Evolutionary conservation across 768 basidiomycete species (phyloP).

Genomic region (Agaricus subrufescens): DNA sequence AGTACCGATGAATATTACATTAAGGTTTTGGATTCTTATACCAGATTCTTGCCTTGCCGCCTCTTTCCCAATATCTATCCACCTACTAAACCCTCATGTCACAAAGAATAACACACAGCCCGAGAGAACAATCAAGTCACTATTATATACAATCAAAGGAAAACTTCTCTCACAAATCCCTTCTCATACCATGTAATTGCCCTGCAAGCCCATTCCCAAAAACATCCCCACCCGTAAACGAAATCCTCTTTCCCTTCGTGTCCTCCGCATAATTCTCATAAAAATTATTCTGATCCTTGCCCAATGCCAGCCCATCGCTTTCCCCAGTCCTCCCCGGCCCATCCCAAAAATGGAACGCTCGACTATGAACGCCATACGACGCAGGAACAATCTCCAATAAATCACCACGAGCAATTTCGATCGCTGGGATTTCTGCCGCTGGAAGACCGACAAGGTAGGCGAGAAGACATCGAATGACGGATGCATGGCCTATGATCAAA

Average conservation of each 20-base stretch:
- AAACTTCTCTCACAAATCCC: too few species aligned
- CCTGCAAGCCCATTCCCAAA: constrained; percentile 1
- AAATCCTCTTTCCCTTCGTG: constrained; percentile 55
- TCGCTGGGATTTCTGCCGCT: constrained; percentile 94
- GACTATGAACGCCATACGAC: constrained; percentile 85
- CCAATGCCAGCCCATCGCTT: constrained; percentile 20
- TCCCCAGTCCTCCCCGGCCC: constrained; percentile 64
- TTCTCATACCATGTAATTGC: not conserved
- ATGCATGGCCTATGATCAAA: constrained; percentile 94
- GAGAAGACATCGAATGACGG: constrained; percentile 93
- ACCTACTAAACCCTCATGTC: too few species aligned
- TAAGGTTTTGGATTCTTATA: too few species aligned
- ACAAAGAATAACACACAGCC: too few species aligned
- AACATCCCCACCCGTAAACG: constrained; percentile 15
- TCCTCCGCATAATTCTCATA: constrained; percentile 88
- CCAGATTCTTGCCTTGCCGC: too few species aligned
- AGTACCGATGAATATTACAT: too few species aligned
- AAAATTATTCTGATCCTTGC: constrained; percentile 70
- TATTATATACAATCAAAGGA: too few species aligned
- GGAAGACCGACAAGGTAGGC: constrained; percentile 92
- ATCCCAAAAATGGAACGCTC: constrained; percentile 91
- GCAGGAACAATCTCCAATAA: constrained; percentile 90
- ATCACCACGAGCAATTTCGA: constrained; percentile 95
- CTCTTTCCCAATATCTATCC: too few species aligned
- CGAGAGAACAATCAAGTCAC: too few species aligned